A percentile compares a stretch with the other conserved stretches of the same genome.
phyloP scores from a whole-genome alignment of 768 basidiomycete genomes.

The Boletus reticulatus region DNA sequence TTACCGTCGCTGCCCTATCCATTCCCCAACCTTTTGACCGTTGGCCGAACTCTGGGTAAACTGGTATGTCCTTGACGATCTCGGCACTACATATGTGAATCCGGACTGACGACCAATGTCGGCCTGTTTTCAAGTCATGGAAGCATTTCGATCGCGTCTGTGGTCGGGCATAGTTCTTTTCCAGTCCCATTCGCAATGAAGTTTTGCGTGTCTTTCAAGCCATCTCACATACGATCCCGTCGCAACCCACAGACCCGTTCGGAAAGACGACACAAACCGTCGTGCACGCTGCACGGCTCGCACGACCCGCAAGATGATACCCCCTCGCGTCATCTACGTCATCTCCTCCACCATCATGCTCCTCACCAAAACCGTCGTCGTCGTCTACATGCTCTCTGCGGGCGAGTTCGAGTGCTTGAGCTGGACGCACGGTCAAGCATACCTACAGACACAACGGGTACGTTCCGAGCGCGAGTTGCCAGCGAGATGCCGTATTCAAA shows the following conservation, averaged over 20 bases:
- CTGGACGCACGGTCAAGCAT: constrained; percentile 19
- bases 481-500: too few relatives aligned
- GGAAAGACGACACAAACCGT: neutral
- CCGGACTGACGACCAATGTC: too few relatives aligned
- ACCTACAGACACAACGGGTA: constrained; percentile 19
- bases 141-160: constrained; percentile 8
- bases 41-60: too few relatives aligned
- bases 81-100: too few relatives aligned
- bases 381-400: constrained; percentile 20
- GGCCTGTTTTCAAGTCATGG: too few relatives aligned
- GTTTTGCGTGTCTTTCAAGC: neutral
- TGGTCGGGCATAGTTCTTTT: neutral
- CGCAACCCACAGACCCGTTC: neutral
- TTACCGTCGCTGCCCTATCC: too few relatives aligned
- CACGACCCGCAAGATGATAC: constrained; percentile 13
- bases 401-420: constrained; percentile 16
- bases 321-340: constrained; percentile 11
- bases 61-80: too few relatives aligned
- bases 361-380: constrained; percentile 17
- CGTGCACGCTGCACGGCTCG: neutral
- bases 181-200: constrained; percentile 3
- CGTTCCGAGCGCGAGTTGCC: neutral
- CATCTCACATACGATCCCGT: neutral
- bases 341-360: constrained; percentile 16
- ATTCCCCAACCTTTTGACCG: too few relatives aligned